A percentile compares a stretch with the other conserved stretches of the same genome.
Conservation (phyloP, 305 asterid species). For the Petunia hybrid region DNA sequence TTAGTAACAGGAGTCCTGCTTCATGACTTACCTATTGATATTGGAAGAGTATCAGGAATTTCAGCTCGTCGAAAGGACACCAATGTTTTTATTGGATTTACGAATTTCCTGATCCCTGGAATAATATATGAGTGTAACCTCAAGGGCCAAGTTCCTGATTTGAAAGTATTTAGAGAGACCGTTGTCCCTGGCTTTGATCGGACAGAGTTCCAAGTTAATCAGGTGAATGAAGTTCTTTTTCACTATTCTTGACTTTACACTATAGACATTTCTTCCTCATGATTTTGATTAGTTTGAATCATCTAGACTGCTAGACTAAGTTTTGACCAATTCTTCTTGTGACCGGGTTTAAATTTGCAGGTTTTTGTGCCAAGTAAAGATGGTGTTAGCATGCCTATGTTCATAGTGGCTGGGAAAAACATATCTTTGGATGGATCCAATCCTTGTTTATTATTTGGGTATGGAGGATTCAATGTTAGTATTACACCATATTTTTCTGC, state of each 20-base stretch:
- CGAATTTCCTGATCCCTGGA: slow-evolving; percentile 81
- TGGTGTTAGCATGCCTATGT: slow-evolving; percentile 75
- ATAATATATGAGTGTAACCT: slow-evolving; percentile 76
- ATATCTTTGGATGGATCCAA: slow-evolving; percentile 80
- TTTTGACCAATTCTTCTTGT: background rate
- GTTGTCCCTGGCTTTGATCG: slow-evolving; percentile 83
- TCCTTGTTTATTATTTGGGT: slow-evolving; percentile 84
- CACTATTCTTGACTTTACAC: background rate
- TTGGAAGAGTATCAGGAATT: slow-evolving; percentile 79
- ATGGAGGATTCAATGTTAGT: slow-evolving; percentile 88
- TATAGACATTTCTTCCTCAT: background rate
- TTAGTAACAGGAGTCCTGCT: slow-evolving; percentile 73
- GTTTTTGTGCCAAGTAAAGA: slow-evolving; percentile 87
- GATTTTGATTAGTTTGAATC: background rate
- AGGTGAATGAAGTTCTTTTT: slow-evolving; percentile 50
- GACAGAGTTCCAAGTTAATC: slow-evolving; percentile 69
- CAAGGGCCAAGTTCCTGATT: slow-evolving; percentile 58
- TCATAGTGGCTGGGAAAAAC: slow-evolving; percentile 79
- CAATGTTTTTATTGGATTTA: slow-evolving; percentile 66
- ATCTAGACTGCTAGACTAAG: background rate
- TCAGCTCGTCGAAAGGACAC: slow-evolving; percentile 78
- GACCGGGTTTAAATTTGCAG: slow-evolving; percentile 42
- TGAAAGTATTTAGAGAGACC: slow-evolving; percentile 76
- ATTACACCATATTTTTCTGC: slow-evolving; percentile 72
- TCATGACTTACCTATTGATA: slow-evolving; percentile 75